Evolutionary conservation across 2,329 filamentous ascomycete species (phyloP), one percentile per base, ranked within the genome.

Genomic region (Fusarium dlaminii): DNA sequence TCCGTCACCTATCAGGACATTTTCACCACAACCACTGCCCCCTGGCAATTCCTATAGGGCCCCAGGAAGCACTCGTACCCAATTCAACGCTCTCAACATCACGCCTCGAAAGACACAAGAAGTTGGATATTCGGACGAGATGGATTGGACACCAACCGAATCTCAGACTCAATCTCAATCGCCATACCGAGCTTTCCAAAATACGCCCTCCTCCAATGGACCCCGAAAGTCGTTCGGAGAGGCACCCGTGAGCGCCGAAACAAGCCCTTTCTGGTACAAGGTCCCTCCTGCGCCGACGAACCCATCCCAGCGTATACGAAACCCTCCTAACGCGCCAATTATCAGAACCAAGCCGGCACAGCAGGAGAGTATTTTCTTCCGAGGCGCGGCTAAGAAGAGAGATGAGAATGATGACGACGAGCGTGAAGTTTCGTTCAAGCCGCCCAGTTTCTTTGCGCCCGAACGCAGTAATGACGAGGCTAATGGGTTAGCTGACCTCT

Each of bases 91-190:
- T 29, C 67, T 74, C 12, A 66, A 61, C 43, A 63, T 79, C 18
- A 70, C 75, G 4, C 61, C 70, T 13, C 66, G 72, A 36, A 71
- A 45, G 34, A 43, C 66, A 5, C 71, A 73, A 40, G 69, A 78
- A 29, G 59, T 78, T 3, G 81, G 84, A 14, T 83, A 87, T 64
- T 84, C 83, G 3, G 89, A 92, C 43, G 87, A 88, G 63, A 95
- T 95, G 93, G 93, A 95, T 77, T 94, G 92, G 90, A 89, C 90
- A 6, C 91, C 91, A 2, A 90, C 90, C 1, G 83, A 84, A 63
- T 86, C 87, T n/a, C 83, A 85, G 51, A 36, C 58, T 8, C 74
- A 84, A 55, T n/a, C 66, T 3, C 74, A 75, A 12, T 73, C 76
- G 8, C 77, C 68, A 4, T 83, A 90, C 68, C 87, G 88, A 60